phyloP scores from a whole-genome alignment of 192 early-diverging fungal species.

The Obelidium mucronatum region DNA sequence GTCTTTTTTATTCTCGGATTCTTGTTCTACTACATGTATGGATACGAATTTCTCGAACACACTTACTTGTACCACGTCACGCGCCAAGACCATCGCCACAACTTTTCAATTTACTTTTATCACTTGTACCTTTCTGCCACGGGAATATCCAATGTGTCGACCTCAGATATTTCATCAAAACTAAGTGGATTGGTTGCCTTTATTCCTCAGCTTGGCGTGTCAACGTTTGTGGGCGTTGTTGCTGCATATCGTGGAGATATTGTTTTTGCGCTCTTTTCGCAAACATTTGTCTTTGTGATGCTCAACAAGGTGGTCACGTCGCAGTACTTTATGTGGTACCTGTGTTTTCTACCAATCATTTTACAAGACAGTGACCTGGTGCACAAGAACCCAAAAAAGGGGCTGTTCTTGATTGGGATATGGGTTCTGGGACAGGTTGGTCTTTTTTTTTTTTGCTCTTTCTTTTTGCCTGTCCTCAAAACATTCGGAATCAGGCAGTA shows the following conservation, averaged over 20 bases:
- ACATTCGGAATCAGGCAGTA: conserved; percentile 63
- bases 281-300: conserved; percentile 96
- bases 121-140: conserved; percentile 79
- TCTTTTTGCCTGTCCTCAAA: background rate
- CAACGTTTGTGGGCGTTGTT: conserved; percentile 62
- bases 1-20: conserved; percentile 48
- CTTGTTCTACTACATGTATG: conserved; percentile 65
- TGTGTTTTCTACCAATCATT: conserved; percentile 88
- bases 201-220: conserved; percentile 80
- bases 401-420: conserved; percentile 59
- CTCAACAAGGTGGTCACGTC: conserved; percentile 98
- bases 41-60: conserved; percentile 85
- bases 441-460: conserved; percentile 3
- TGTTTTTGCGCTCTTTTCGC: conserved; percentile 87
- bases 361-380: conserved; percentile 70
- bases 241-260: conserved; percentile 78
- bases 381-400: conserved; percentile 40
- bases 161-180: conserved; percentile 57
- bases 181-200: conserved; percentile 71
- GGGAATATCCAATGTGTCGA: conserved; percentile 34
- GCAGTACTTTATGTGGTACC: conserved; percentile 99
- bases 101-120: conserved; percentile 97
- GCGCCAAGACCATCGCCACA: conserved; percentile 98
- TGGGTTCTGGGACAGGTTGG: conserved; percentile 76
- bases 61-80: conserved; percentile 95